Conservation (phyloP, 352 stramenopile genomes). For the Phytophthora multivora region DNA sequence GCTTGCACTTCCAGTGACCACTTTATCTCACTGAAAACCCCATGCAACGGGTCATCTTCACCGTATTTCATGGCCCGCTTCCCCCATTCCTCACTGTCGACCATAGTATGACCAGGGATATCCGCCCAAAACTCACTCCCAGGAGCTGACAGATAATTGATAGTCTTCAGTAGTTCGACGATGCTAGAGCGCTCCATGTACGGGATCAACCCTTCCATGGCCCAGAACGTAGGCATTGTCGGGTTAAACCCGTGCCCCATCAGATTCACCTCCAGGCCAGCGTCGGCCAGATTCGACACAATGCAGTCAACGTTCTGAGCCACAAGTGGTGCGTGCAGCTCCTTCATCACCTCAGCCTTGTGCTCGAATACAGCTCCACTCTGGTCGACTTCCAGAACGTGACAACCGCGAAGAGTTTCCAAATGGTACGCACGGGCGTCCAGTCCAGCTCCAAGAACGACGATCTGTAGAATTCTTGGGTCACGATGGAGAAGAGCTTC, state of each 20-base stretch:
- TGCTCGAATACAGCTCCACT: constrained; percentile 48
- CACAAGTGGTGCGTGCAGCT: constrained; percentile 43
- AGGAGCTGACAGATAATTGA: constrained; percentile 52
- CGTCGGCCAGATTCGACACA: constrained; percentile 48
- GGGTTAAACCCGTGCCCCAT: constrained; percentile 51
- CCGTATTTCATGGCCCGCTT: constrained; percentile 46
- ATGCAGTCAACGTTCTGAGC: constrained; percentile 51
- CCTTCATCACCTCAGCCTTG: constrained; percentile 52
- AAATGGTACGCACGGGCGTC: constrained; percentile 62
- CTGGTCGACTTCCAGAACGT: constrained; percentile 62
- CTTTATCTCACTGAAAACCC: constrained; percentile 43
- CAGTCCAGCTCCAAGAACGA: constrained; percentile 60
- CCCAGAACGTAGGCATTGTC: constrained; percentile 59
- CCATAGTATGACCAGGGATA: constrained; percentile 36
- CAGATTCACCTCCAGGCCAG: constrained; percentile 40
- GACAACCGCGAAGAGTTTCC: constrained; percentile 42
- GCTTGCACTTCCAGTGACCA: constrained; percentile 51
- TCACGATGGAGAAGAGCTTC: constrained; percentile 53
- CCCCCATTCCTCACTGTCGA: constrained; percentile 28
- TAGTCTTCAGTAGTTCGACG: constrained; percentile 47
- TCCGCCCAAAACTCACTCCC: constrained; percentile 62
- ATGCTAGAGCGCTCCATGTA: constrained; percentile 46
- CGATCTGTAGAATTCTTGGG: constrained; percentile 50
- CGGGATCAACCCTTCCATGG: constrained; percentile 56
- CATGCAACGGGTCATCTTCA: constrained; percentile 54